phyloP scores from a whole-genome alignment of 805 yeast species.

The Teunomyces gatunensis region DNA sequence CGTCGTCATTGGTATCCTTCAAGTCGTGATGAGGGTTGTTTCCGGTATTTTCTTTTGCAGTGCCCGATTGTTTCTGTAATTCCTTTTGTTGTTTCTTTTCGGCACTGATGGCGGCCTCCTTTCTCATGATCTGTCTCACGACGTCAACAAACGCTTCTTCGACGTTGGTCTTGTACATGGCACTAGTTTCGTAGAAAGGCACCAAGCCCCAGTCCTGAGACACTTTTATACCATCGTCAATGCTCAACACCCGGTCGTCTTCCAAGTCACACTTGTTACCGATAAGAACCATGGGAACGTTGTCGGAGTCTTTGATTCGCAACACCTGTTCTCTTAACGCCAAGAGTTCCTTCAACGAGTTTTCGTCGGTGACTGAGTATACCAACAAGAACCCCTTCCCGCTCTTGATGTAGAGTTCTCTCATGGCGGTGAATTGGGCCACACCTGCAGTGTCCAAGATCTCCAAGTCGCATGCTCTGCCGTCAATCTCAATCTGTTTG shows the following conservation, averaged over 20 bases:
- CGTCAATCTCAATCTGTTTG: conserved; percentile 85
- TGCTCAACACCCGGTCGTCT: conserved; percentile 68
- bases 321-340: conserved; percentile 81
- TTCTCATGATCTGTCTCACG: conserved; percentile 83
- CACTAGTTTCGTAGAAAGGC: conserved; percentile 91
- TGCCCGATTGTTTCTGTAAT: conserved; percentile 30
- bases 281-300: conserved; percentile 84
- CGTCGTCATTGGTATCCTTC: conserved; percentile 7
- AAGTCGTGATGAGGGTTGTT: not conserved
- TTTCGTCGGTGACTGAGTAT: conserved; percentile 58
- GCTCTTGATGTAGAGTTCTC: conserved; percentile 81
- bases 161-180: conserved; percentile 85
- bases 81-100: conserved; percentile 46
- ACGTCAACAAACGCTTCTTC: conserved; percentile 88
- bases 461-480: conserved; percentile 81
- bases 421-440: conserved; percentile 93
- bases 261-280: conserved; percentile 89
- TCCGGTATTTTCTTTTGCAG: not conserved
- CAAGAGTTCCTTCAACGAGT: conserved; percentile 71
- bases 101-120: conserved; percentile 51
- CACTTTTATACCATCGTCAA: conserved; percentile 79
- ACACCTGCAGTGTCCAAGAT: conserved; percentile 61
- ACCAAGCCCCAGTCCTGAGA: conserved; percentile 86
- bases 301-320: conserved; percentile 71
- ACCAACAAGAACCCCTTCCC: conserved; percentile 73